Evolutionary conservation across 768 basidiomycete species (phyloP).

Genomic region (Auriscalpium microsporum): DNA sequence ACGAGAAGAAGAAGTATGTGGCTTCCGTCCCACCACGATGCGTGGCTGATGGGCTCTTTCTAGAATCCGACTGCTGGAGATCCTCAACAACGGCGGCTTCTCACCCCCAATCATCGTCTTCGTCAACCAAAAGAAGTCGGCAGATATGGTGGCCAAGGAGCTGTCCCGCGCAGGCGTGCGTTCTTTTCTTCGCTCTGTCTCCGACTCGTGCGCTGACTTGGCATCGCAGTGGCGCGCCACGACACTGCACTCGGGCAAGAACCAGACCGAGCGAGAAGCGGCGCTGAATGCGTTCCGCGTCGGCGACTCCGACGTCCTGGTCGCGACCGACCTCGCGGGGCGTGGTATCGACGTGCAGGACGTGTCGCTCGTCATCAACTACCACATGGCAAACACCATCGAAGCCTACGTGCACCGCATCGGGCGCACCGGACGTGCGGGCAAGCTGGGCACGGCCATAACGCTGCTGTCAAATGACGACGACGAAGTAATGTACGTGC

Average conservation of each 20-base stretch:
- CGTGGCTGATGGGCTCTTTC: background rate
- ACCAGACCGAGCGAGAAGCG: conserved; percentile 94
- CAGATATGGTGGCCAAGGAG: conserved; percentile 96
- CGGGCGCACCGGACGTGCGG: conserved; percentile 95
- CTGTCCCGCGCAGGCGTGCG: conserved; percentile 80
- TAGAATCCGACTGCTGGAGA: conserved; percentile 81
- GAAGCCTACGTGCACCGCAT: conserved; percentile 98
- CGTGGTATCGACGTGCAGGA: conserved; percentile 99
- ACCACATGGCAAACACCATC: conserved; percentile 93
- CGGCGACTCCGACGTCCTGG: conserved; percentile 82
- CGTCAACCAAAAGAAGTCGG: conserved; percentile 99
- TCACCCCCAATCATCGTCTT: conserved; percentile 94
- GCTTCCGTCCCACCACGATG: background rate
- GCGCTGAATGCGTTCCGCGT: conserved; percentile 79
- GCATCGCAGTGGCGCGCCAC: conserved; percentile 70
- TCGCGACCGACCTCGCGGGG: conserved; percentile 96
- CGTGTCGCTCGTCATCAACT: conserved; percentile 93
- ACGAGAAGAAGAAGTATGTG: conserved; percentile 89
- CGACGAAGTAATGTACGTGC: conserved; percentile 93
- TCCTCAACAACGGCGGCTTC: conserved; percentile 80
- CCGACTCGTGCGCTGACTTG: background rate
- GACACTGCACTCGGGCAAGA: conserved; percentile 95
- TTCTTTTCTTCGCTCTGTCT: conserved; percentile 19
- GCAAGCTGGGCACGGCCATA: conserved; percentile 87
- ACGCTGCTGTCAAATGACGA: conserved; percentile 96